Evolutionary conservation across 495 filamentous ascomycete genomes (phyloP), one percentile per base, ranked within the genome.

Genomic region (Lindgomyces ingoldianus): DNA sequence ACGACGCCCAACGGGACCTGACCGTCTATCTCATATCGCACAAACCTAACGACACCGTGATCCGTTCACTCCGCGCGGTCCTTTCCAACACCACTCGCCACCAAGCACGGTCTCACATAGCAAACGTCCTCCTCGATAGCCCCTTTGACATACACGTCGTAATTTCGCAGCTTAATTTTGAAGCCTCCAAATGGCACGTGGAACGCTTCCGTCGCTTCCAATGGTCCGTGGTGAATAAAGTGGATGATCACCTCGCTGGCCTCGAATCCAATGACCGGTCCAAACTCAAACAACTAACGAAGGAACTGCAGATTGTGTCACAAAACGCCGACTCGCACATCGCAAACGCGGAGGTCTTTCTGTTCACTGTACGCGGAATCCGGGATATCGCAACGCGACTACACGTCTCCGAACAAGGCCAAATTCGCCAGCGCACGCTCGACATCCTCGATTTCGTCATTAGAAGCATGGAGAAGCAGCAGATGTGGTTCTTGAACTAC

Each of bases 231-330:
- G 53, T 57, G 12, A 56, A 64, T 30, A 56, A 64, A 56, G 60
- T 57, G 16, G 52, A 64, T 33, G 60, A 64, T 51, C 50, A 56
- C 44, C 60, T 64, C 42, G 60, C 36, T 3, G 60, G 60, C 30
- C 21, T 64, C 30, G 52, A 45, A 44, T 16, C 24, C 18, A 47
- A 4, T 22, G 52, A 57, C 30, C 41, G 50, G 3, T 36, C 60
- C 10, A 24, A 36, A 9, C 67, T 70, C 4, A 36, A 27, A 18
- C 44, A 62, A 3, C 30, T 70, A 12, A 70, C 47, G 4, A 68
- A 49, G 55, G n/a, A 67, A 42, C 57, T 70, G 12, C 67, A 70
- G 25, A 58, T 67, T 42, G 45, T 70, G 12, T 70, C 67, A 10
- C 47, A 70, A 33, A 53, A 63, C 41, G 64, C 48, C n/a, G 52